Conservation (phyloP, 371 early-diverging fungal genomes). For the Smittium culicis region DNA sequence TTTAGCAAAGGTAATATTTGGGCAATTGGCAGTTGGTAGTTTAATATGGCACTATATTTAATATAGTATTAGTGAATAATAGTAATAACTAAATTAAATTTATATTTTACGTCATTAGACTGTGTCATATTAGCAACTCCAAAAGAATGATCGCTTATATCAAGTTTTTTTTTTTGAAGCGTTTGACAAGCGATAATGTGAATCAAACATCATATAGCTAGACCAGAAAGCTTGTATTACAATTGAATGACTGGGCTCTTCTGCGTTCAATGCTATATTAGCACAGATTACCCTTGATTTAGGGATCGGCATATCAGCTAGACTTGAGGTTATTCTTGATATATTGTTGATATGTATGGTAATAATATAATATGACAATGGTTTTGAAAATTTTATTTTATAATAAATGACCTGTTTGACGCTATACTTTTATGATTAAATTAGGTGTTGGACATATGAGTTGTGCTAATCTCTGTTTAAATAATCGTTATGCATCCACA, state of each 20-base stretch:
- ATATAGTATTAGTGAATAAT: neutral
- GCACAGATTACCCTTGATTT: neutral
- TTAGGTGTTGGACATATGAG: neutral
- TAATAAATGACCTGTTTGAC: neutral
- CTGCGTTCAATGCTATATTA: neutral
- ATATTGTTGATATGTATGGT: neutral
- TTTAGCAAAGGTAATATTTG: neutral
- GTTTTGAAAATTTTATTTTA: neutral
- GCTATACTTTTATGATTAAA: too few relatives aligned
- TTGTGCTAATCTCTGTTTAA: too few relatives aligned
- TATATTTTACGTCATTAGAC: neutral
- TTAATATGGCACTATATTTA: neutral
- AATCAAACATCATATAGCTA: neutral
- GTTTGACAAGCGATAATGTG: neutral
- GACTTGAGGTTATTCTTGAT: neutral
- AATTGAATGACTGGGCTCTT: neutral
- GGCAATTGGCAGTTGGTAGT: neutral
- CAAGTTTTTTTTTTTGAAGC: neutral
- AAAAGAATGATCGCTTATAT: neutral
- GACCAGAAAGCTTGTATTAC: neutral
- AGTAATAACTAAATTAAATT: neutral
- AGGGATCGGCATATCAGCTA: neutral
- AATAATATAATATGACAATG: neutral
- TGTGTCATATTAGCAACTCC: neutral
- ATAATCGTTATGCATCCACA: too few relatives aligned